phyloP scores from a whole-genome alignment of 495 filamentous ascomycete genomes.

The Tuber calosporum region DNA sequence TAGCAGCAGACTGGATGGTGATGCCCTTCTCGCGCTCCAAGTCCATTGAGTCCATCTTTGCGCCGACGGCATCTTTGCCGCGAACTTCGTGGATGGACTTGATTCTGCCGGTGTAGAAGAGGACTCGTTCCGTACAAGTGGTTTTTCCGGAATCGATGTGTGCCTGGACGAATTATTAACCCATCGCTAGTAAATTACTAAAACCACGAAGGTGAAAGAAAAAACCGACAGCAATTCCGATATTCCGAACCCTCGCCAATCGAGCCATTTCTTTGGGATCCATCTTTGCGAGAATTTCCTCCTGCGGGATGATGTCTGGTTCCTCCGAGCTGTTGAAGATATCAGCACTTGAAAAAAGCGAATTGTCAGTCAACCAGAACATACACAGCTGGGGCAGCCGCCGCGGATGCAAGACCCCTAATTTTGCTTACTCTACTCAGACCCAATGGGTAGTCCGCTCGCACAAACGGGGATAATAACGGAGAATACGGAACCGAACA shows the following conservation, averaged over 20 bases:
- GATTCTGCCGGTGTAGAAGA: conserved; percentile 97
- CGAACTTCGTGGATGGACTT: conserved; percentile 96
- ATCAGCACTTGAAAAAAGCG: background rate
- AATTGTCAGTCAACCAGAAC: conserved; percentile 2
- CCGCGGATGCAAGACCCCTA: conserved; percentile 23
- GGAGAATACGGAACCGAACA: conserved; percentile 2
- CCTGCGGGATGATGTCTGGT: conserved; percentile 28
- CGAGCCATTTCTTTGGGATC: conserved; percentile 68
- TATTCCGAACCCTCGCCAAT: conserved; percentile 77
- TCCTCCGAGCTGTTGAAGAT: conserved; percentile 9
- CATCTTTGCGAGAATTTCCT: conserved; percentile 61
- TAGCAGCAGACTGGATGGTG: conserved; percentile 96
- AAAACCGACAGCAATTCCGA: conserved; percentile 83
- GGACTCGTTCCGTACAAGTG: conserved; percentile 90
- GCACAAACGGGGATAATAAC: conserved; percentile 19
- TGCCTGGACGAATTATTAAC: conserved; percentile 51
- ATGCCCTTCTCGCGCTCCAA: conserved; percentile 97
- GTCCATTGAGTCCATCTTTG: conserved; percentile 99
- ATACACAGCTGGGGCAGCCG: conserved; percentile 25
- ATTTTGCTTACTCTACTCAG: conserved; percentile 7
- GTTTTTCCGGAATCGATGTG: conserved; percentile 99
- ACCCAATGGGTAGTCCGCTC: conserved; percentile 19
- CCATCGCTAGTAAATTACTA: conserved; percentile 28
- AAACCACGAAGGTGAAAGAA: background rate
- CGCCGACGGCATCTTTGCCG: conserved; percentile 88